Evolutionary conservation across 2,329 filamentous ascomycete genomes (phyloP), one percentile per base, ranked within the genome.

Genomic region (Septoria petroselini): DNA sequence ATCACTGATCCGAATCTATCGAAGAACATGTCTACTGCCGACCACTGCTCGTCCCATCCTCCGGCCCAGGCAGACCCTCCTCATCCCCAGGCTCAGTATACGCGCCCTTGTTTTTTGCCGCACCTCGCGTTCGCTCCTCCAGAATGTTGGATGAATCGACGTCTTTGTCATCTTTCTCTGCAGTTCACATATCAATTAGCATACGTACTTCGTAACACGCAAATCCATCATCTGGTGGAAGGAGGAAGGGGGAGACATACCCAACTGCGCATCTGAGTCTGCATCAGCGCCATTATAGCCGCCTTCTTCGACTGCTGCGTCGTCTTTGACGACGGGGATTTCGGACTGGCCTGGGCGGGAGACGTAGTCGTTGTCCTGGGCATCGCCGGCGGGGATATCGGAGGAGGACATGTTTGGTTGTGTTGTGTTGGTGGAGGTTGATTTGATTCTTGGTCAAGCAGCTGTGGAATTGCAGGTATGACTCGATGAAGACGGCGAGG

Each of bases 1-100:
- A 9, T 9, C 5, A 27, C 23, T 9, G 23, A 9, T 27, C 23
- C 9, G 9, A 9, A 5, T 27, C 23, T 9, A 27, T 9, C 5
- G 23, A 5, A 27, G 23, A 9, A 27, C 9, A 9, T 18, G n/a
- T 44, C 21, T 40, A 39, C 17, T 47, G 34, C 1, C 43, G 43
- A 21, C 43, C 34, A 52, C 50, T 54, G 40, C 47, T 40, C 4
- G 59, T 62, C 2, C 61, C 60, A 55, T 61, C 59, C 7, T 61
- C 53, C 18, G 57, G 33, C 19, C 54, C 53, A 2, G 62, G 62
- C 29, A 66, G 41, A 38, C 63, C 71, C 64, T 77, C 76, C 48
- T 77, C 74, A 56, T 78, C 76, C 23, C 73, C 72, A n/a, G 75
- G 76, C 68, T 79, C 76, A 1, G 61, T 55, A 57, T 78, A 78